A percentile compares a stretch with the other conserved stretches of the same genome.
phyloP scores from a whole-genome alignment of 208 protist species.

The Leishmania major region DNA sequence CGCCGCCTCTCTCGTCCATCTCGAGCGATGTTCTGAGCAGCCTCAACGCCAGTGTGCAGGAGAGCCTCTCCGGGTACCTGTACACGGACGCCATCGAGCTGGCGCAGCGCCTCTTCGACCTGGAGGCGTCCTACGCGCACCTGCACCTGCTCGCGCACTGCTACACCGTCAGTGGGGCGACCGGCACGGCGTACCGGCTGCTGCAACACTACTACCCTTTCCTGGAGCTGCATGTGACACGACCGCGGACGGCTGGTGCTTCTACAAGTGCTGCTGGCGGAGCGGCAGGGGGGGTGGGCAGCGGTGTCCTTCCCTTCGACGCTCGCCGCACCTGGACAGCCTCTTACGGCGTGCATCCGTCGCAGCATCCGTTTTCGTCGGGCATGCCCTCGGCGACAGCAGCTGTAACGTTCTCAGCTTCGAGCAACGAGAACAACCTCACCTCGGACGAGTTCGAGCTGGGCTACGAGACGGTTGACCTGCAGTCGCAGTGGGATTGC shows the following conservation, averaged over 20 bases:
- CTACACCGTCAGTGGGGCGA: conserved; percentile 54
- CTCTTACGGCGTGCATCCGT: background rate
- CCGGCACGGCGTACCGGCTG: conserved; percentile 61
- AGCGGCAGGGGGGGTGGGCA: background rate
- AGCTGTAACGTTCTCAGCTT: background rate
- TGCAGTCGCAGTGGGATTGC: conserved; percentile 66
- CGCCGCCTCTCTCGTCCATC: background rate
- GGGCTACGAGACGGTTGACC: conserved; percentile 35
- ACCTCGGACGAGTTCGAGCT: conserved; percentile 8
- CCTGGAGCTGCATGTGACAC: conserved; percentile 36
- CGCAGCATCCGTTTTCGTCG: background rate
- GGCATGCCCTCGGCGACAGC: background rate
- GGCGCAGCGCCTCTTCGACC: conserved; percentile 84
- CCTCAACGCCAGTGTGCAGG: conserved; percentile 41
- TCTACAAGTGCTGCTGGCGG: background rate
- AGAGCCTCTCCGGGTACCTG: conserved; percentile 66
- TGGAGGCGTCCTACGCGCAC: conserved; percentile 45
- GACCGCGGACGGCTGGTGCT: conserved; percentile 21
- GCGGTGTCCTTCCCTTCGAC: conserved; percentile 14
- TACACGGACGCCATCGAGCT: conserved; percentile 89
- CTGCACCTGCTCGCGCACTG: conserved; percentile 78
- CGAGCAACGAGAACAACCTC: background rate
- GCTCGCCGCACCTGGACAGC: conserved; percentile 25
- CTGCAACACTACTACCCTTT: conserved; percentile 72
- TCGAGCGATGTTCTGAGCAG: conserved; percentile 22